Percentiles rank a stretch among this genome's conserved stretches.
These are phyloP conservation scores for Trichoderma citrinoviride DNA, from an alignment of 2,329 filamentous ascomycete species.

Conservation along the genomic window DNA sequence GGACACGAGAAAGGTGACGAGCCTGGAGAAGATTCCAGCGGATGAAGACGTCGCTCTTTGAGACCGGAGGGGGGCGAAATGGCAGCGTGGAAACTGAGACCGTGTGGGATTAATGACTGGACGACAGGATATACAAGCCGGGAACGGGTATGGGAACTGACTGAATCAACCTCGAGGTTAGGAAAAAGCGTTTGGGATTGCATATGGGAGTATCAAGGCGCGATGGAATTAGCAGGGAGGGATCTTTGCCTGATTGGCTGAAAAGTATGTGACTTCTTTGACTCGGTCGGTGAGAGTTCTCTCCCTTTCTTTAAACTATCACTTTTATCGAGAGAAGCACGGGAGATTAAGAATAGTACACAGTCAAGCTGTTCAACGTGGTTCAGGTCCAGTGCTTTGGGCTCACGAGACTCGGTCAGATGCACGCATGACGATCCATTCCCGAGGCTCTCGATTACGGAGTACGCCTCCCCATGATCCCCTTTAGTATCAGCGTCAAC, in stretches of 20 bases:
- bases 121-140: not conserved
- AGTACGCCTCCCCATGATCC: not conserved
- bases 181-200: not conserved
- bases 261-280: not conserved
- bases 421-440: no score
- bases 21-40: constrained; percentile 4
- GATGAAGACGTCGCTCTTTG: not conserved
- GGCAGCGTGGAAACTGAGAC: not conserved
- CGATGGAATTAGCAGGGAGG: not conserved
- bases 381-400: no score
- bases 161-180: not conserved
- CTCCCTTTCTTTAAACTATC: no score
- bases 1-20: constrained; percentile 17
- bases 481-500: not conserved
- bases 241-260: not conserved
- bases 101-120: not conserved
- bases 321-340: no score
- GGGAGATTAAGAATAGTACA: no score
- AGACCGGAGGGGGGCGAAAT: not conserved
- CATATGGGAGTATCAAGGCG: not conserved
- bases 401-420: no score
- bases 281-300: no score
- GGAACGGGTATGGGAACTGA: not conserved
- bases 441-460: no score
- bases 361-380: no score